A percentile compares a stretch with the other conserved stretches of the same genome.
phyloP scores from a whole-genome alignment of 768 basidiomycete genomes.

The Mycena maculata region DNA sequence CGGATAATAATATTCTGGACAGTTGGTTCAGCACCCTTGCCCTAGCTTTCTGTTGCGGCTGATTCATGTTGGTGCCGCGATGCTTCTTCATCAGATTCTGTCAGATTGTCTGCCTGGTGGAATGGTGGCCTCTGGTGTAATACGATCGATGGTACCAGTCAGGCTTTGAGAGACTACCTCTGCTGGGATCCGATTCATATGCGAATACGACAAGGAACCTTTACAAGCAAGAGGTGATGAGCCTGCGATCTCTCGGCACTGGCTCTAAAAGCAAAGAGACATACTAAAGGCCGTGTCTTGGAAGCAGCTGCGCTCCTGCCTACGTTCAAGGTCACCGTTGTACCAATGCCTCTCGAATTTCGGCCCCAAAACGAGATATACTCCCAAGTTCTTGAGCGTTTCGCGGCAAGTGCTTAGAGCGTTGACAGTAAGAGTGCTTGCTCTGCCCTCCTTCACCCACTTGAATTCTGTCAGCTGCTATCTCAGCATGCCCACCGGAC shows the following conservation, averaged over 20 bases:
- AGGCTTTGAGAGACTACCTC: no score
- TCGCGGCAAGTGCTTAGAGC: constrained; percentile 58
- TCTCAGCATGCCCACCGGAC: constrained; percentile 81
- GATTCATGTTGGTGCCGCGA: no score
- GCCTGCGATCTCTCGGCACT: constrained; percentile 5
- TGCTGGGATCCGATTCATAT: no score
- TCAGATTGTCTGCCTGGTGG: no score
- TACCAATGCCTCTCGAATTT: constrained; percentile 65
- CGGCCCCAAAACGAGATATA: not conserved
- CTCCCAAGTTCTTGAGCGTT: constrained; percentile 16
- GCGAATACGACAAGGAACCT: no score
- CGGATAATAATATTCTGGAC: no score
- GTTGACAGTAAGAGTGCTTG: constrained; percentile 60
- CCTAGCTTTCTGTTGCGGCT: no score
- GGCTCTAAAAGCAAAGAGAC: constrained; percentile 54
- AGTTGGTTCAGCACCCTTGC: no score
- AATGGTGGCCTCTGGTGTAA: no score
- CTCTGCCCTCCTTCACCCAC: constrained; percentile 61
- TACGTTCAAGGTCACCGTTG: constrained; percentile 63
- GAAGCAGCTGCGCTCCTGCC: constrained; percentile 54
- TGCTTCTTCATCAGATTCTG: no score
- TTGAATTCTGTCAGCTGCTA: constrained; percentile 75
- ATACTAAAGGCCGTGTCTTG: constrained; percentile 60
- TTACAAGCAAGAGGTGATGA: no score
- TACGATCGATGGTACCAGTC: no score